Conservation (phyloP, 2,329 filamentous ascomycete genomes). For the Venturia oleaginea region DNA sequence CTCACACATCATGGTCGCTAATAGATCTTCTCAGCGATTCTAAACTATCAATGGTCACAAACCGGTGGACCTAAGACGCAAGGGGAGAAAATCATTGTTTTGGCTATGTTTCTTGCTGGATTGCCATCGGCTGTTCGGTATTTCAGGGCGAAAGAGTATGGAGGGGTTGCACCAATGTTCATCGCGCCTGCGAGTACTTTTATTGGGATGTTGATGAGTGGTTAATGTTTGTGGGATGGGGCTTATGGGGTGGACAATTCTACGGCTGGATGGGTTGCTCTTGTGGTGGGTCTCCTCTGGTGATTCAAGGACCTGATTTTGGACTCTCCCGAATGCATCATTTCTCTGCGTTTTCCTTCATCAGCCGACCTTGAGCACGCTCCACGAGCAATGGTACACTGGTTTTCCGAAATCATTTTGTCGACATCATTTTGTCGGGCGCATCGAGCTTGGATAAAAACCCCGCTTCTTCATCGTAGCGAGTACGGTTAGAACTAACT, state of each 20-base stretch:
- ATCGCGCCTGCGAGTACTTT: neutral
- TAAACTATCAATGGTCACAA: slow-evolving; percentile 3
- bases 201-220: neutral
- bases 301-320: no score
- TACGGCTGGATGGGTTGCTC: neutral
- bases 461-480: no score
- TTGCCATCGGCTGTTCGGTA: neutral
- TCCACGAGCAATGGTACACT: no score
- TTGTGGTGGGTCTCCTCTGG: no score
- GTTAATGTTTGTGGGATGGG: neutral
- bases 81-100: slow-evolving; percentile 5
- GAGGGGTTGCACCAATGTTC: neutral
- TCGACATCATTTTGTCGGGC: no score
- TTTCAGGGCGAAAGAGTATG: slow-evolving; percentile 1
- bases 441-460: no score
- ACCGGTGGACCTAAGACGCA: neutral
- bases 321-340: no score
- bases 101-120: neutral
- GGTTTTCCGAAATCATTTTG: no score
- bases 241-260: neutral
- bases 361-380: no score
- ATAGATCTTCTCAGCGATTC: neutral
- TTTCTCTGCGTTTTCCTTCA: no score
- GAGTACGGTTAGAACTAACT: no score
- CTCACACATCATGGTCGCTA: no score